A percentile compares a stretch with the other conserved stretches of the same genome.
Evolutionary conservation across 768 basidiomycete genomes (phyloP).

Genomic region (Mycena maculata): DNA sequence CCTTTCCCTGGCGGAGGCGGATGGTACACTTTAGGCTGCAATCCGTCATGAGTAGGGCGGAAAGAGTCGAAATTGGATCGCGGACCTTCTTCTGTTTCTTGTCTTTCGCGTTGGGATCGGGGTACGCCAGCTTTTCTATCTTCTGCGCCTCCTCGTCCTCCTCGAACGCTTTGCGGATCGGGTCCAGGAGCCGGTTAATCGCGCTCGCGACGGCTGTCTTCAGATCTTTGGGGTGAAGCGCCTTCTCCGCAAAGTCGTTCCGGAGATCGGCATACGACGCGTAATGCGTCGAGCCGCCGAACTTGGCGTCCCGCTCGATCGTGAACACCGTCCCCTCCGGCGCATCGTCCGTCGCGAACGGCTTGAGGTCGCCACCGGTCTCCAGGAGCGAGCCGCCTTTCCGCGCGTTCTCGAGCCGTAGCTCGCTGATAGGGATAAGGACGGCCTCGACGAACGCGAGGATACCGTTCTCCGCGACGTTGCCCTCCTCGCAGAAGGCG

Average conservation of each 20-base stretch:
- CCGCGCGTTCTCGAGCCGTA: slow-evolving; percentile 68
- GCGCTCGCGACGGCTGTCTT: slow-evolving; percentile 82
- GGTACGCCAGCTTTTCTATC: slow-evolving; percentile 85
- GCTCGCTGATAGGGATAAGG: slow-evolving; percentile 84
- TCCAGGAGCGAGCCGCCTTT: slow-evolving; percentile 64
- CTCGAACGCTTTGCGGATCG: slow-evolving; percentile 83
- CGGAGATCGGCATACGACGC: slow-evolving; percentile 71
- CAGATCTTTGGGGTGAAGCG: slow-evolving; percentile 90
- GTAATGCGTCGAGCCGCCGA: slow-evolving; percentile 86
- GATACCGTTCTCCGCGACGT: slow-evolving; percentile 87
- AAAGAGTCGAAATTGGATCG: background rate
- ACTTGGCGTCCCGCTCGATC: slow-evolving; percentile 81
- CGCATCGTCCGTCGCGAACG: slow-evolving; percentile 76
- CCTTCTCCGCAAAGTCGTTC: slow-evolving; percentile 78
- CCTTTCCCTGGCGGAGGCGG: slow-evolving; percentile 87
- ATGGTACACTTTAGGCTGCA: slow-evolving; percentile 82
- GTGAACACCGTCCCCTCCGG: slow-evolving; percentile 87
- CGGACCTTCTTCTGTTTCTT: slow-evolving; percentile 74
- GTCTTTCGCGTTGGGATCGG: slow-evolving; percentile 73
- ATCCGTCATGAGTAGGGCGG: background rate
- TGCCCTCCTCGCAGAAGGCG: slow-evolving; percentile 96
- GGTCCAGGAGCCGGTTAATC: slow-evolving; percentile 80
- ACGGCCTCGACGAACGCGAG: slow-evolving; percentile 88
- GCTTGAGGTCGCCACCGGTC: slow-evolving; percentile 61
- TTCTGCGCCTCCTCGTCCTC: slow-evolving; percentile 84